A percentile compares a stretch with the other conserved stretches of the same genome.
Evolutionary conservation across 2,329 filamentous ascomycete species (phyloP).

Genomic region (Sclerotinia subarctica): DNA sequence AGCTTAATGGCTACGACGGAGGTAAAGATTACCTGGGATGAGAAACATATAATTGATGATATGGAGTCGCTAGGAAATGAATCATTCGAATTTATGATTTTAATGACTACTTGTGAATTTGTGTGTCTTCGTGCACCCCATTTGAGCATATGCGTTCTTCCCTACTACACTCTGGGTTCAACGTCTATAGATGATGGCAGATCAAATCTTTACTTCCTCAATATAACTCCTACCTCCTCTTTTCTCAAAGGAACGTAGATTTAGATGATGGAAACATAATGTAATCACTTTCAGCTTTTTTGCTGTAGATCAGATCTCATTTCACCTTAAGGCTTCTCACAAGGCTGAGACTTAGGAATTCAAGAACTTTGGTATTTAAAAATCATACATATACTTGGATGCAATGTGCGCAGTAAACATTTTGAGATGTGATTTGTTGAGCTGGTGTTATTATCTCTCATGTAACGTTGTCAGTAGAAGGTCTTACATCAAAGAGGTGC

Average conservation of each 20-base stretch:
- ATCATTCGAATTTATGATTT: slow-evolving; percentile 15
- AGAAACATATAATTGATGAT: background rate
- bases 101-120: slow-evolving; percentile 1
- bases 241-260: slow-evolving; percentile 26
- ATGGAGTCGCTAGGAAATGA: slow-evolving; percentile 17
- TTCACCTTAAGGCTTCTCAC: background rate
- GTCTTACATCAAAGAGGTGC: background rate
- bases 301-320: background rate
- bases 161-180: slow-evolving; percentile 34
- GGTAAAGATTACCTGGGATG: background rate
- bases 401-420: background rate
- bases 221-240: slow-evolving; percentile 30
- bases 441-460: background rate
- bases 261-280: slow-evolving; percentile 29
- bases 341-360: background rate
- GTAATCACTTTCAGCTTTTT: background rate
- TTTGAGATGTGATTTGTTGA: background rate
- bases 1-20: background rate
- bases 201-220: slow-evolving; percentile 32
- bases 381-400: background rate
- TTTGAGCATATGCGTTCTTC: slow-evolving; percentile 41
- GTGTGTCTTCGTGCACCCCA: slow-evolving; percentile 27
- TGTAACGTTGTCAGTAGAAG: background rate
- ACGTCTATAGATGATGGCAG: slow-evolving; percentile 41
- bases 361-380: background rate